These are phyloP conservation scores for Coffea eugenioides DNA, from an alignment of 257 asterid genomes.

Conservation along the genomic window DNA sequence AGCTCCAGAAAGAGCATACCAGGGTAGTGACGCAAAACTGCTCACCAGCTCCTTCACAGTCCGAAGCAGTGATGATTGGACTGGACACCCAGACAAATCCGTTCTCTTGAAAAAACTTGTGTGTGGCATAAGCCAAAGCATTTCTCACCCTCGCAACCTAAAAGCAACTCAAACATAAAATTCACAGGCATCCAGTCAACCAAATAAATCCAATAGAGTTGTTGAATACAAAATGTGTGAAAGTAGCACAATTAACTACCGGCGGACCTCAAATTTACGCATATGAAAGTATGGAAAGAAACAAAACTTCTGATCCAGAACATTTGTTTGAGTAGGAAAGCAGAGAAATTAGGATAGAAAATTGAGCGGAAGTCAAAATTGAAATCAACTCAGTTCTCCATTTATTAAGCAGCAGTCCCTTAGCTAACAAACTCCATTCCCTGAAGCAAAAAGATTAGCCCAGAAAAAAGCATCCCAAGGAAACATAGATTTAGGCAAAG, in stretches of 20 bases:
- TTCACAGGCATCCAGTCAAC: background rate
- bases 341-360: background rate
- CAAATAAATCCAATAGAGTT: background rate
- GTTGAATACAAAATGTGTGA: background rate
- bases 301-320: background rate
- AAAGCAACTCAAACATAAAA: slow-evolving; percentile 23
- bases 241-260: background rate
- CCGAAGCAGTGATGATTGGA: slow-evolving; percentile 97
- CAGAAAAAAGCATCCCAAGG: background rate
- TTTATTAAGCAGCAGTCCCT: slow-evolving; percentile 1
- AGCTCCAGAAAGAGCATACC: slow-evolving; percentile 52
- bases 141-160: slow-evolving; percentile 97
- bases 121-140: slow-evolving; percentile 92
- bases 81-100: slow-evolving; percentile 98
- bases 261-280: background rate
- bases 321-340: background rate
- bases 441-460: background rate
- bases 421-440: background rate
- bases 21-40: slow-evolving; percentile 96
- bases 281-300: background rate
- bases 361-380: background rate
- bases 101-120: slow-evolving; percentile 89
- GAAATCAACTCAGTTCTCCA: background rate
- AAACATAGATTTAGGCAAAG: background rate
- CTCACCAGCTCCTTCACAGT: slow-evolving; percentile 99